phyloP scores from a whole-genome alignment of 345 rosid genomes.

The Lepidium aucheri region DNA sequence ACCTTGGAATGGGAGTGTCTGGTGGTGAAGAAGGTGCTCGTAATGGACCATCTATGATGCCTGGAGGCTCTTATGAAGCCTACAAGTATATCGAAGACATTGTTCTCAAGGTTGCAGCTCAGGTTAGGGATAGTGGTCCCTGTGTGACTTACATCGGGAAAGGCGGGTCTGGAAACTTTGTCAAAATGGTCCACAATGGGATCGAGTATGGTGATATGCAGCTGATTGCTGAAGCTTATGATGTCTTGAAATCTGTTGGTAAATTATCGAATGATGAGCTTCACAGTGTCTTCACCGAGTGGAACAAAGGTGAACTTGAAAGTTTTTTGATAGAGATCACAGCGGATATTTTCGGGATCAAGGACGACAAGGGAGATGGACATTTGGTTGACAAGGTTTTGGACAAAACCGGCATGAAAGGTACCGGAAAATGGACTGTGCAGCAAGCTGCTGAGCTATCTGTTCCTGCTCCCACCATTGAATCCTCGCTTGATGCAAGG shows the following conservation, averaged over 20 bases:
- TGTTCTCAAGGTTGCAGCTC: constrained; percentile 90
- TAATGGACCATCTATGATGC: constrained; percentile 90
- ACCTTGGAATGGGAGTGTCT: constrained; percentile 97
- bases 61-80: constrained; percentile 87
- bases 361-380: constrained; percentile 84
- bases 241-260: constrained; percentile 79
- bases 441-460: constrained; percentile 98
- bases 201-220: constrained; percentile 98
- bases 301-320: constrained; percentile 94
- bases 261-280: constrained; percentile 84
- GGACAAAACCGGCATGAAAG: constrained; percentile 98
- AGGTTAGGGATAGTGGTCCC: constrained; percentile 88
- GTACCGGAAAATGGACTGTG: constrained; percentile 97
- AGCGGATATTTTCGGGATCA: constrained; percentile 76
- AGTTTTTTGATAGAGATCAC: constrained; percentile 96
- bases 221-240: constrained; percentile 89
- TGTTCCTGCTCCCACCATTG: constrained; percentile 89
- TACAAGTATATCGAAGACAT: constrained; percentile 83
- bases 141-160: constrained; percentile 85
- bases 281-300: constrained; percentile 55
- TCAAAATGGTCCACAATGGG: constrained; percentile 94
- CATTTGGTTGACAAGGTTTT: constrained; percentile 85
- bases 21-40: constrained; percentile 99
- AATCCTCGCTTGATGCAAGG: constrained; percentile 80
- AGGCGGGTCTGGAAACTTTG: constrained; percentile 95